Evolutionary conservation across 208 protist genomes (phyloP), one percentile per base, ranked within the genome.

Genomic region (Leptomonas pyrrhocoris): DNA sequence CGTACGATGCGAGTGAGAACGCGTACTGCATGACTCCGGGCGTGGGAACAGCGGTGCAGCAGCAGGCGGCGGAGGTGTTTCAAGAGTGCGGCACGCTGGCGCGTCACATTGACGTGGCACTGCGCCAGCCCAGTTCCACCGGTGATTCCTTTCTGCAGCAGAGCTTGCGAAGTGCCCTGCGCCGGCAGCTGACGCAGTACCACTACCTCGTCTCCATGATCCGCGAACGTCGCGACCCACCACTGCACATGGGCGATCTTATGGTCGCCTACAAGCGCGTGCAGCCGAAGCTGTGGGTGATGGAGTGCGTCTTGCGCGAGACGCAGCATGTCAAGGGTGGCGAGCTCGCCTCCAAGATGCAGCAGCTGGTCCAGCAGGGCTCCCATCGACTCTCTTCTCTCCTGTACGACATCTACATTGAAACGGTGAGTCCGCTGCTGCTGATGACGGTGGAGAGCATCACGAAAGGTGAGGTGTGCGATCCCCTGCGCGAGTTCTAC

Each of bases 401-500:
- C 30, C 57, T 90, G 18, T 71, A 65, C 21, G 81, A 90, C 59
- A 76, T 90, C 31, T 90, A 90, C 59, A 74, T 87, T 42, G 79
- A 90, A 63, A 74, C 85, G 21, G 77, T 90, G 25, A 84, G 73
- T 28, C 85, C 85, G 19, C 79, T 90, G 36, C 70, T 90, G 55
- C 65, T 81, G 30, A 90, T 90, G 81, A 81, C 78, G 0, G 72
- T 83, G 30, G 62, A 66, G 46, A 78, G 78, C 55, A 83, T 90
- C 54, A 87, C 76, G 31, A 86, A 80, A 54, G 85, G 85, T 7
- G 79, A 83, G n/a, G 81, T 85, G 9, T 72, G 68, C 15, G 85
- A 90, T 58, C 85, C 85, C 19, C 84, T 86, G 42, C 74, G 80
- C 53, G 81, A 90, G 71, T 86, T 85, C 68, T 90, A 85, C 77